Evolutionary conservation across 352 stramenopile genomes (phyloP).

Genomic region (Aphanomyces astaci): DNA sequence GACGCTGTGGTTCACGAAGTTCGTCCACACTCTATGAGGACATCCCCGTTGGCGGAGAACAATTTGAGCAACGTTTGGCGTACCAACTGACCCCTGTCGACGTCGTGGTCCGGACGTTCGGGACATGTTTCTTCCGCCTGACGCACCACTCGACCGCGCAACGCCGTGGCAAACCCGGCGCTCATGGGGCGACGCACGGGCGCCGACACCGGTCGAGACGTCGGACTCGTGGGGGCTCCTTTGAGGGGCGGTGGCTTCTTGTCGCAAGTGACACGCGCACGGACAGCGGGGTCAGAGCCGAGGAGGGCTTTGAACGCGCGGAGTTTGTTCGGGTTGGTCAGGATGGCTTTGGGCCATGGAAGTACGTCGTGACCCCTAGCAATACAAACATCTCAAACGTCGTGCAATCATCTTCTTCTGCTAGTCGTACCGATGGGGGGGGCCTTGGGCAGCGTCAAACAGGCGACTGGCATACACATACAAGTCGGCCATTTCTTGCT

Average conservation of each 20-base stretch:
- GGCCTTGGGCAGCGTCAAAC: conserved; percentile 35
- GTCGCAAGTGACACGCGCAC: not conserved
- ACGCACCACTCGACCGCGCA: conserved; percentile 38
- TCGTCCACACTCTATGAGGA: not conserved
- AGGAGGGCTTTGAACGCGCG: conserved; percentile 67
- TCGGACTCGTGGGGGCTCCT: not conserved
- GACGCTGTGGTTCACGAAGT: not conserved
- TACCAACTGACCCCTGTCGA: not conserved
- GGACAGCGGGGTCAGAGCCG: conserved; percentile 19
- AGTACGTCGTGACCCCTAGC: too few species aligned
- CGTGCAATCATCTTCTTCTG: too few species aligned
- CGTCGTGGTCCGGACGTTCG: not conserved
- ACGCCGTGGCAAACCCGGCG: conserved; percentile 40
- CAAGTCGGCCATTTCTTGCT: conserved; percentile 57
- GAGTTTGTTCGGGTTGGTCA: conserved; percentile 57
- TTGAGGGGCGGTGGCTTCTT: conserved; percentile 18
- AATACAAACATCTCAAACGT: too few species aligned
- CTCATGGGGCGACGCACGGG: conserved; percentile 51
- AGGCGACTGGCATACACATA: conserved; percentile 32
- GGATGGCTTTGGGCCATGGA: conserved; percentile 56
- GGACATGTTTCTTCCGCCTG: not conserved
- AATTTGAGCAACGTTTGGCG: not conserved
- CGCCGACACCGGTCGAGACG: conserved; percentile 48
- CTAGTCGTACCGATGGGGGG: conserved; percentile 29
- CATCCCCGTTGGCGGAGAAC: not conserved